Base-by-base conservation (phyloP, 306 rosid genomes). In the Cucurbita moschata region DNA sequence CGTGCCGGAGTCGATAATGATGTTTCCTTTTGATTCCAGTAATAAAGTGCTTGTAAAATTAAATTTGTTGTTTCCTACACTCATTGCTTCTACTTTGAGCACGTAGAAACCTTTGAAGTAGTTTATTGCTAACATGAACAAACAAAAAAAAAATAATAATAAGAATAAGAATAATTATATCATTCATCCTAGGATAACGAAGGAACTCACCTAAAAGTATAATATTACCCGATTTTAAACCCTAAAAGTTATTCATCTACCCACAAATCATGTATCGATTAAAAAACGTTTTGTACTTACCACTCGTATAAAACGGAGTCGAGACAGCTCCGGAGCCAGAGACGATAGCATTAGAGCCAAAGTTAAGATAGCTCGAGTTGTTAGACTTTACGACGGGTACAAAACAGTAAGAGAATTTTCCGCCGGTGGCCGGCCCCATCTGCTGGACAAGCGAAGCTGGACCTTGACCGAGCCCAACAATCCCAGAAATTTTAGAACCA, bases 401-500 rank as follows among this genome's bases (percentile, higher is more conserved):
- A 55, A 90, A 84, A 66, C 97, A 90, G 42, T 90, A 80, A 0
- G 92, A 84, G 62, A 90, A 90, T 43, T 83, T 90, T 0, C 80
- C 84, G 0, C 2, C 73, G 0, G 81, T 78, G 0, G 86, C 74
- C 1, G 84, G 3, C 8, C 38, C 68, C 62, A 91, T 0, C 15
- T 82, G 95, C 3, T 79, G 4, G 9, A 78, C 42, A 5, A 91
- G 81, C 0, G 92, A 91, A 6, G 51, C 39, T 0, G 44, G 7
- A 3, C 92, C 88, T 0, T 70, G 51, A 3, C 90, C 92, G 0
- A 91, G 85, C 0, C 92, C 96, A 3, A 91, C 84, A 10, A 91
- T 69, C 3, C 95, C 97, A 0, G 92, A 82, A 0, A 70, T 65
- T 1, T 35, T 16, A 0, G 39, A 1, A 0, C 18, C 0, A 2